phyloP scores from a whole-genome alignment of 768 basidiomycete genomes.

The Neoboletus subvelutipes region DNA sequence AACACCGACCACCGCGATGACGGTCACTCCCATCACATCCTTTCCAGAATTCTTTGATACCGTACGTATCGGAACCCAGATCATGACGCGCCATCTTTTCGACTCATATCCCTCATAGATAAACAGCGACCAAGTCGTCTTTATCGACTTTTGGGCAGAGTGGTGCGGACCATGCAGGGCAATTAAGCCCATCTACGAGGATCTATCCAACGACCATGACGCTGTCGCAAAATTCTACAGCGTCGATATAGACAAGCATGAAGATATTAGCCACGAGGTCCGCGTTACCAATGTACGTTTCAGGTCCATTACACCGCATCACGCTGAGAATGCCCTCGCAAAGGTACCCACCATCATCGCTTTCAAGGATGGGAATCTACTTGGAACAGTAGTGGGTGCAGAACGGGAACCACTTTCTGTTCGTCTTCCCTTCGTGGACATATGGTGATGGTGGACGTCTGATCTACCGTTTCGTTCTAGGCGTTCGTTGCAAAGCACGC shows the following conservation, averaged over 20 bases:
- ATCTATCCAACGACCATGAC: constrained; percentile 1
- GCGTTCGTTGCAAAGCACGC: constrained; percentile 2
- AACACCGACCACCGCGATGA: neutral
- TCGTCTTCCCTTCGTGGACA: neutral
- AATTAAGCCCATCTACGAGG: constrained; percentile 4
- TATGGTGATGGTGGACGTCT: neutral
- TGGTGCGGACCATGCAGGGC: constrained; percentile 10
- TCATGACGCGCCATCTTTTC: neutral
- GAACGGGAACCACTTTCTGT: neutral
- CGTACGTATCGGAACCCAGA: neutral
- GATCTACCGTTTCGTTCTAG: neutral
- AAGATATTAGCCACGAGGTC: constrained; percentile 7
- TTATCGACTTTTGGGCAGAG: constrained; percentile 13
- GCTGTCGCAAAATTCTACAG: constrained; percentile 4
- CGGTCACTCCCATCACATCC: constrained; percentile 3
- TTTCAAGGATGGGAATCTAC: neutral
- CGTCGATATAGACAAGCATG: constrained; percentile 36
- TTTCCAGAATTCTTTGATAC: constrained; percentile 1
- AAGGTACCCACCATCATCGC: constrained; percentile 4
- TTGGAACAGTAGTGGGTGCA: constrained; percentile 1
- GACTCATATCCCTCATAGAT: neutral
- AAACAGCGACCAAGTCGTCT: neutral
- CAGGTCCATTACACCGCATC: neutral
- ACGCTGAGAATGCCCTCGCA: neutral
- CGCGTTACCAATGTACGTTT: neutral